Percentiles rank a stretch among this genome's conserved stretches.
phyloP scores from a whole-genome alignment of 768 basidiomycete genomes.

The Holtermannia corniformis region DNA sequence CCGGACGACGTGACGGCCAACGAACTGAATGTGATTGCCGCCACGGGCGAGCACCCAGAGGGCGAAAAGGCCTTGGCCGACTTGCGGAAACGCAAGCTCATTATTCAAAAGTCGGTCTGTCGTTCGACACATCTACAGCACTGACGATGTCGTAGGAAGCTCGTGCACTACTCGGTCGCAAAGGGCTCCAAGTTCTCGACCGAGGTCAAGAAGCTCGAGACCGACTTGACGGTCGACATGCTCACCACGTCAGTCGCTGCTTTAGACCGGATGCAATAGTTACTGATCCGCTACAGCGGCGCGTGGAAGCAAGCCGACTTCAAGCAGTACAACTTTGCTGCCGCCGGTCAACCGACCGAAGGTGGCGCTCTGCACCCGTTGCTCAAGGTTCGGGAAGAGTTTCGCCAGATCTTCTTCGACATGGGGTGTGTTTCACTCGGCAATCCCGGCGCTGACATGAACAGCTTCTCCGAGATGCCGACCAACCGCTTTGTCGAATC shows the following conservation, averaged over 20 bases:
- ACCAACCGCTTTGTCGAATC: conserved; percentile 93
- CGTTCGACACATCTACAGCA: background rate
- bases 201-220: conserved; percentile 84
- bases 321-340: conserved; percentile 99
- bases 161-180: conserved; percentile 81
- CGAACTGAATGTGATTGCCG: conserved; percentile 63
- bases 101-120: conserved; percentile 61
- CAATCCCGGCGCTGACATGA: background rate
- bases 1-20: conserved; percentile 67
- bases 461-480: conserved; percentile 96
- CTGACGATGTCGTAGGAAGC: conserved; percentile 57
- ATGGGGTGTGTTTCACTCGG: conserved; percentile 66
- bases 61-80: conserved; percentile 80
- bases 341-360: conserved; percentile 77
- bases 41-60: conserved; percentile 58
- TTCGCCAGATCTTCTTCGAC: conserved; percentile 94
- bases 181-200: conserved; percentile 84
- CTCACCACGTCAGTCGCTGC: conserved; percentile 67
- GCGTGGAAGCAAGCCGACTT: conserved; percentile 86
- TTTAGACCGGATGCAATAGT: background rate
- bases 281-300: conserved; percentile 51
- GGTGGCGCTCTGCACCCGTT: conserved; percentile 93
- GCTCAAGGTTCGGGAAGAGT: conserved; percentile 94
- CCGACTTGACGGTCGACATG: conserved; percentile 94
- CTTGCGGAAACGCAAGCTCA: conserved; percentile 81